phyloP scores from a whole-genome alignment of 192 early-diverging fungal species.

The Backusella luteola region DNA sequence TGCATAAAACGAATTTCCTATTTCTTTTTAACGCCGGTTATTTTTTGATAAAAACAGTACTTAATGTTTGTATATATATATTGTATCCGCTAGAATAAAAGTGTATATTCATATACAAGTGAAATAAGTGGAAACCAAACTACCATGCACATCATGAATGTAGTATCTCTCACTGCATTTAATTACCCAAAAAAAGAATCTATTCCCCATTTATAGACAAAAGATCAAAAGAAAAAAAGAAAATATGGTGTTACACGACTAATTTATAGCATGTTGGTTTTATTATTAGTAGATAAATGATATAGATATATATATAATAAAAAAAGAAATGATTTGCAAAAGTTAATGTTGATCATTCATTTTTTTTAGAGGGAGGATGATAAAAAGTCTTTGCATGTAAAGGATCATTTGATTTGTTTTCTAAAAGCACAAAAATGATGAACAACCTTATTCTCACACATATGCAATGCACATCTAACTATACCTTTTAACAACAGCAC shows the following conservation, averaged over 20 bases:
- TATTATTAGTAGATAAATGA: background rate
- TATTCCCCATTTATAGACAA: background rate
- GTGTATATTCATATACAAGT: background rate
- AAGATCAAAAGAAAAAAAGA: background rate
- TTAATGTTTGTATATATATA: background rate
- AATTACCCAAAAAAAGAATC: background rate
- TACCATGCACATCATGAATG: background rate
- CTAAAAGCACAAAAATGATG: background rate
- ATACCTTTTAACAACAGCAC: conserved; percentile 8
- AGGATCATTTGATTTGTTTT: background rate
- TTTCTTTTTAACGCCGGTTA: background rate
- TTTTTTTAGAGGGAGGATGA: background rate
- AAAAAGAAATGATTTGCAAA: background rate
- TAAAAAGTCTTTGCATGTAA: background rate
- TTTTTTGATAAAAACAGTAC: background rate
- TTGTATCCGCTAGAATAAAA: background rate
- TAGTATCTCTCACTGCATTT: background rate
- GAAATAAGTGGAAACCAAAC: background rate
- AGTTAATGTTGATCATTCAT: background rate
- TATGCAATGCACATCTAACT: background rate
- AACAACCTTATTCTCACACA: background rate
- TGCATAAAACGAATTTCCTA: background rate
- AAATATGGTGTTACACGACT: background rate
- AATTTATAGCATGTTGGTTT: background rate
- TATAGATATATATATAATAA: background rate